A percentile compares a stretch with the other conserved stretches of the same genome.
These are phyloP conservation scores for Catharanthus roseus DNA, from an alignment of 257 asterid genomes.

Conservation along the genomic window DNA sequence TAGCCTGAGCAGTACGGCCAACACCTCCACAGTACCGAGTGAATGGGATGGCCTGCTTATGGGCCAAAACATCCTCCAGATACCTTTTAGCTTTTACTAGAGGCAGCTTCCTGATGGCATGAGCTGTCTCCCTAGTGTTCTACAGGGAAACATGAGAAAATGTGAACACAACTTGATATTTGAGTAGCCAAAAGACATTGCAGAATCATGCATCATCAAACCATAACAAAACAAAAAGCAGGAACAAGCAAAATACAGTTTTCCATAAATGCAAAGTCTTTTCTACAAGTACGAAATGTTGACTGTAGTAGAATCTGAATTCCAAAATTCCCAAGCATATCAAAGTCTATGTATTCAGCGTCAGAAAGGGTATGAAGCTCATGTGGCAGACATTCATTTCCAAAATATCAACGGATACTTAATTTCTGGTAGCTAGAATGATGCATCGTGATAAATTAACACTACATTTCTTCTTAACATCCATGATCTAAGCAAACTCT, in stretches of 20 bases:
- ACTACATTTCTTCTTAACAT: not conserved
- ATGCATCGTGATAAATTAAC: too few relatives aligned
- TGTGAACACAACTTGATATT: not conserved
- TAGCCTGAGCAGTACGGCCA: slow-evolving; percentile 89
- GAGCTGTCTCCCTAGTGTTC: slow-evolving; percentile 92
- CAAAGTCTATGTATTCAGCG: not conserved
- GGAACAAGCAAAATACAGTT: not conserved
- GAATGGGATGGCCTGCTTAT: slow-evolving; percentile 88
- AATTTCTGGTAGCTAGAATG: too few relatives aligned
- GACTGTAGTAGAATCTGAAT: too few relatives aligned
- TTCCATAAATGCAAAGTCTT: not conserved
- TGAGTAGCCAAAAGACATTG: too few relatives aligned
- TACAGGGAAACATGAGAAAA: slow-evolving; percentile 14
- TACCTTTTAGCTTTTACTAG: slow-evolving; percentile 79
- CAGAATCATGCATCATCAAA: not conserved
- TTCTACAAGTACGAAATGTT: not conserved
- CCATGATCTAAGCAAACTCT: not conserved
- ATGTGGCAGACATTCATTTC: too few relatives aligned
- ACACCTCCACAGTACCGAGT: slow-evolving; percentile 81
- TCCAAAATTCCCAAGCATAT: too few relatives aligned
- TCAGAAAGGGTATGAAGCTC: not conserved
- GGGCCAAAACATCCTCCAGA: slow-evolving; percentile 79
- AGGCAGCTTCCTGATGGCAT: slow-evolving; percentile 68
- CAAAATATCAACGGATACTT: not conserved
- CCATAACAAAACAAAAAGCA: not conserved